A percentile compares a stretch with the other conserved stretches of the same genome.
Conservation (phyloP, 495 filamentous ascomycete species). For the Pyrenula aspistea region DNA sequence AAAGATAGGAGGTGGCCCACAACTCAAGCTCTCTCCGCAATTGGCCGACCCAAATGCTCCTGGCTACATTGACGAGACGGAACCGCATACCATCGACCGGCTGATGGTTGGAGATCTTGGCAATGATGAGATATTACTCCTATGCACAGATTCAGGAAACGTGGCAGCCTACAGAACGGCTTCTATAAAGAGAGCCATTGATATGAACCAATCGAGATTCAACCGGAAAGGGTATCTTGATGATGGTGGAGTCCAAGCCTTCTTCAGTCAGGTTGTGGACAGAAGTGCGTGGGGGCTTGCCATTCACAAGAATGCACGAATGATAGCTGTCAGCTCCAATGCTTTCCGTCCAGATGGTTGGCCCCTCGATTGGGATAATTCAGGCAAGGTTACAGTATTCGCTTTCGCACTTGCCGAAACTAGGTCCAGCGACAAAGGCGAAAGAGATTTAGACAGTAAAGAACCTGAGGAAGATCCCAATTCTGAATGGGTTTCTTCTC, state of each 20-base stretch:
- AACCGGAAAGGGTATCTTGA: constrained; percentile 16
- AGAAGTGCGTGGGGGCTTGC: constrained; percentile 83
- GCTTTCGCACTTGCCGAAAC: constrained; percentile 52
- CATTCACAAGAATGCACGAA: constrained; percentile 61
- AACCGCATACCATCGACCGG: constrained; percentile 66
- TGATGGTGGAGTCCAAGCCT: constrained; percentile 29
- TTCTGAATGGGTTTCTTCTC: constrained; percentile 8
- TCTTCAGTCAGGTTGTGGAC: constrained; percentile 66
- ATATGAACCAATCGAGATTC: constrained; percentile 12
- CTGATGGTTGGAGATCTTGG: constrained; percentile 72
- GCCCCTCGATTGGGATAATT: not conserved
- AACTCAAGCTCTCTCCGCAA: constrained; percentile 54
- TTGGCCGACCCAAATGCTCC: constrained; percentile 28
- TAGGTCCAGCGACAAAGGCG: constrained; percentile 9
- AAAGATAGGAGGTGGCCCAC: constrained; percentile 43
- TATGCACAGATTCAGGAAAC: constrained; percentile 81
- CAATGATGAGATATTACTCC: constrained; percentile 62
- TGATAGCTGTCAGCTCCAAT: constrained; percentile 78
- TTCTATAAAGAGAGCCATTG: constrained; percentile 34
- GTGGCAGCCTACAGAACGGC: constrained; percentile 67
- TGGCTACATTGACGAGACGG: constrained; percentile 42
- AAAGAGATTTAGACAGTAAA: constrained; percentile 10
- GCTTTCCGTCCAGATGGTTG: constrained; percentile 9
- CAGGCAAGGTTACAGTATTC: constrained; percentile 51
- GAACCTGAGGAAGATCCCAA: constrained; percentile 12